A percentile compares a stretch with the other conserved stretches of the same genome.
Evolutionary conservation across 228 moss, liverwort and hornwort genomes (phyloP).

Genomic region (Sphagnum magellanicum): DNA sequence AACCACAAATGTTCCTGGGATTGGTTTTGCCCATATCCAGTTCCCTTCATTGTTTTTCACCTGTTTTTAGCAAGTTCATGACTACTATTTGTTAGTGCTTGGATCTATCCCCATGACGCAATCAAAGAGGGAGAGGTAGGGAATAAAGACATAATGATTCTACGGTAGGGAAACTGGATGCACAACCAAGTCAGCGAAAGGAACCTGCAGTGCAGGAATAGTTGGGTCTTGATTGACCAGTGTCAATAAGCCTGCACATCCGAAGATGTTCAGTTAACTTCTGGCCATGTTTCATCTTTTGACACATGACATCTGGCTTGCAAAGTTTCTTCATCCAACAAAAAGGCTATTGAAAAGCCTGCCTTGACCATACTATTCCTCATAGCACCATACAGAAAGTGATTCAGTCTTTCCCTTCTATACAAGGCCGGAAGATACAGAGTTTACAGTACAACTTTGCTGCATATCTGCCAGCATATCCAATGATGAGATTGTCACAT

Average conservation of each 20-base stretch:
- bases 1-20: constrained; percentile 92
- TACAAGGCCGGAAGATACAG: too few species aligned
- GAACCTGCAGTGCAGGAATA: constrained; percentile 80
- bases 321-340: too few species aligned
- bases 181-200: not conserved
- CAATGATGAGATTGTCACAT: too few species aligned
- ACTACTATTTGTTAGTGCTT: not conserved
- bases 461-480: too few species aligned
- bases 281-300: too few species aligned
- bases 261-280: too few species aligned
- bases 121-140: constrained; percentile 1
- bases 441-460: too few species aligned
- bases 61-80: constrained; percentile 21
- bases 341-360: too few species aligned
- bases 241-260: constrained; percentile 69
- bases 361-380: too few species aligned
- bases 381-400: too few species aligned
- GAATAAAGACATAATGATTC: not conserved
- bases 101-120: not conserved
- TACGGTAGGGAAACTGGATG: not conserved
- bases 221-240: constrained; percentile 82
- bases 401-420: too few species aligned
- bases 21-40: constrained; percentile 92
- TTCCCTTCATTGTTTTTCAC: constrained; percentile 69
- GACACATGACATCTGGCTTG: too few species aligned